Percentiles rank a stretch among this genome's conserved stretches.
phyloP scores from a whole-genome alignment of 345 rosid genomes.

The Draba incana region DNA sequence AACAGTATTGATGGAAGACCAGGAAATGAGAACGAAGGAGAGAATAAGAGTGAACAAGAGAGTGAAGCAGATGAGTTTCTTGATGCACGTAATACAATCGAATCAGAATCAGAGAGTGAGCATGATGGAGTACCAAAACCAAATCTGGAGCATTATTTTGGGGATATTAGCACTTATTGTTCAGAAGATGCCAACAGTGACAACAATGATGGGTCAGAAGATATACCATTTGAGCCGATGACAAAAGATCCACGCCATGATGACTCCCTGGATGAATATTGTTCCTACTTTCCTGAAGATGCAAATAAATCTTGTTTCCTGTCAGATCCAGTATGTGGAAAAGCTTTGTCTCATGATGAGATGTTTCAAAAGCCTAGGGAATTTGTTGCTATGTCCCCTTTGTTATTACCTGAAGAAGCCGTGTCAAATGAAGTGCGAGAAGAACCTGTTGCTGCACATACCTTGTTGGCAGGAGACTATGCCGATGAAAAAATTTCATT shows the following conservation, averaged over 20 bases:
- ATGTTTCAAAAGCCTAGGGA: conserved; percentile 22
- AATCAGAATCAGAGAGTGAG: conserved; percentile 68
- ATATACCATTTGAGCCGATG: conserved; percentile 32
- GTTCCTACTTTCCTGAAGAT: conserved; percentile 31
- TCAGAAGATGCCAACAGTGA: conserved; percentile 42
- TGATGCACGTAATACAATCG: conserved; percentile 94
- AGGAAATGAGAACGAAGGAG: conserved; percentile 48
- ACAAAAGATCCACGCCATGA: conserved; percentile 27
- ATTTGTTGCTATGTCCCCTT: conserved; percentile 14
- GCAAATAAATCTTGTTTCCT: conserved; percentile 18
- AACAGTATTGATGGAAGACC: conserved; percentile 64
- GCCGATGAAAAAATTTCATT: conserved; percentile 28
- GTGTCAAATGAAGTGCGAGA: conserved; percentile 8
- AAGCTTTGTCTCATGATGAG: conserved; percentile 24
- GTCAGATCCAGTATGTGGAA: conserved; percentile 29
- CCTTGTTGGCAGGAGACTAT: conserved; percentile 24
- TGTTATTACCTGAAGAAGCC: conserved; percentile 23
- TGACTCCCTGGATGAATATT: conserved; percentile 25
- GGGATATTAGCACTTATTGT: conserved; percentile 40
- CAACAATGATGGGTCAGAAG: conserved; percentile 37
- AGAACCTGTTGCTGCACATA: conserved; percentile 27
- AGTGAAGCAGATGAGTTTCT: conserved; percentile 68
- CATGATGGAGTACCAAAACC: conserved; percentile 36
- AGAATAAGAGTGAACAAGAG: conserved; percentile 59
- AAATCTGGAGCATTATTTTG: conserved; percentile 39